These are phyloP conservation scores for Neoboletus magnificus DNA, from an alignment of 768 basidiomycete species.

Conservation along the genomic window DNA sequence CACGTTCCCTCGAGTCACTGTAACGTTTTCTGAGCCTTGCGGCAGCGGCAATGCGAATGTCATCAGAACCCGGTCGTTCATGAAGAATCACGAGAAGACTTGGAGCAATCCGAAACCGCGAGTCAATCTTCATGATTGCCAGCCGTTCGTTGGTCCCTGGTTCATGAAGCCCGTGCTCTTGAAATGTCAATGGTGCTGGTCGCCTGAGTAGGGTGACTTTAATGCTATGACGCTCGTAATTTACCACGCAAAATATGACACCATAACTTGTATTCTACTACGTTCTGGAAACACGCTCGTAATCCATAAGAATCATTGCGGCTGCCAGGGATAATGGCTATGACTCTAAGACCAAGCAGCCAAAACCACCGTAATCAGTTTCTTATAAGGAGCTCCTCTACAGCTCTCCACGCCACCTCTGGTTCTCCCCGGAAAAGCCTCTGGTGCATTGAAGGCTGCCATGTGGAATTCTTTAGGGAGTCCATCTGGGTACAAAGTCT, in stretches of 20 bases:
- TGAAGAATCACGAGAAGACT: background rate
- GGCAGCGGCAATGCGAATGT: slow-evolving; percentile 11
- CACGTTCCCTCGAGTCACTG: no score
- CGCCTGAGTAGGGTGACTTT: background rate
- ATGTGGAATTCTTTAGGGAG: background rate
- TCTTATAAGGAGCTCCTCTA: slow-evolving; percentile 9
- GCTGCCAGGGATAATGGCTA: background rate
- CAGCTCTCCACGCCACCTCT: slow-evolving; percentile 9
- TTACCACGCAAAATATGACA: background rate
- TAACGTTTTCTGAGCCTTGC: background rate
- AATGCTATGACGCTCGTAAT: background rate
- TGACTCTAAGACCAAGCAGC: background rate
- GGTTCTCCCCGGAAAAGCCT: slow-evolving; percentile 9
- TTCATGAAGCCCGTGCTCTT: no score
- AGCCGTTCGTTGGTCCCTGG: background rate
- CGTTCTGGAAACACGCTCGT: background rate
- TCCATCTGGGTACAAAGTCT: background rate
- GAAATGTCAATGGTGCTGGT: background rate
- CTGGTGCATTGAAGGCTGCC: slow-evolving; percentile 3
- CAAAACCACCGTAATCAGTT: background rate
- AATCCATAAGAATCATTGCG: background rate
- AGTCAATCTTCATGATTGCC: background rate
- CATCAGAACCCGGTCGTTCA: background rate
- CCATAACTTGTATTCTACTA: background rate
- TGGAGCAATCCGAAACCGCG: background rate